Conservation (phyloP, 106 monocot genomes). For the Apostasia ramifera region DNA sequence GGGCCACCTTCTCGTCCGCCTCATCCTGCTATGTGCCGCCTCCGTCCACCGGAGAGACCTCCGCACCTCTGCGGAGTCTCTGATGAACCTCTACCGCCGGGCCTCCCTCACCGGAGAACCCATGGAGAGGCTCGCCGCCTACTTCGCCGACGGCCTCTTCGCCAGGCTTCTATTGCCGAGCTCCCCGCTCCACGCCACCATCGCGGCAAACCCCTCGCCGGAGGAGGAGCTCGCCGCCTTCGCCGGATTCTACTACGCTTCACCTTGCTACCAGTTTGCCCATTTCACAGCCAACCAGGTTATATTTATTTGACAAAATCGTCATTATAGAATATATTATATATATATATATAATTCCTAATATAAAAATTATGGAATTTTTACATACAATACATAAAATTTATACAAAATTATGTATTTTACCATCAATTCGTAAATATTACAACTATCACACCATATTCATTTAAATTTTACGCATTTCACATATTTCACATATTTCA, state of each 20-base stretch:
- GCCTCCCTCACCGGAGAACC: conserved; percentile 62
- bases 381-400: too few species aligned
- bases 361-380: too few species aligned
- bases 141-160: conserved; percentile 61
- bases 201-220: conserved; percentile 9
- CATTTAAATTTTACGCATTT: too few species aligned
- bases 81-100: conserved; percentile 40
- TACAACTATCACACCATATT: too few species aligned
- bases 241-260: conserved; percentile 44
- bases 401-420: too few species aligned
- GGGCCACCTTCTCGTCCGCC: conserved; percentile 40
- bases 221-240: conserved; percentile 33
- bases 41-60: conserved; percentile 27
- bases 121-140: conserved; percentile 55
- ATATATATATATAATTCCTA: too few species aligned
- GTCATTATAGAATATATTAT: too few species aligned
- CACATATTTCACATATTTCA: too few species aligned
- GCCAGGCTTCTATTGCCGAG: conserved; percentile 15
- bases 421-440: too few species aligned
- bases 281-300: conserved; percentile 79
- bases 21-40: conserved; percentile 63
- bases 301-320: too few species aligned
- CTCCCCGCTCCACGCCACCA: background rate
- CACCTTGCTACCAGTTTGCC: conserved; percentile 68
- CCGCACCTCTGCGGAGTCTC: conserved; percentile 21